Evolutionary conservation across 352 stramenopile genomes (phyloP).

Genomic region (Blastocystis sp.): DNA sequence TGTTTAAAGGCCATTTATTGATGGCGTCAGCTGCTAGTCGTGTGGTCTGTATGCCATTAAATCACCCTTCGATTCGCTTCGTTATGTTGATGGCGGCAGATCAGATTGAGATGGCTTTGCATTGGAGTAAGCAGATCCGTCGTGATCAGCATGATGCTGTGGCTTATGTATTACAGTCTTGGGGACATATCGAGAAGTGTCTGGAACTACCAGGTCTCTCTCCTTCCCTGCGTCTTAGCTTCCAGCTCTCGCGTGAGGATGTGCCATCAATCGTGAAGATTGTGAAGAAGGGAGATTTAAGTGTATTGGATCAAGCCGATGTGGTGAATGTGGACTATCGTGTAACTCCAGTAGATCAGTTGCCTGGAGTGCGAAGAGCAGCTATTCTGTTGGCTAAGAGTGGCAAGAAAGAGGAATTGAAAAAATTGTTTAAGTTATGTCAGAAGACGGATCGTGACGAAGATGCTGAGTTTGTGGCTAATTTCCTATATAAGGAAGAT

Average conservation of each 20-base stretch:
- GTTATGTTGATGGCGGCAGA: constrained; percentile 38
- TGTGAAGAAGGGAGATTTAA: constrained; percentile 65
- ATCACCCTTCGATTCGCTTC: constrained; percentile 59
- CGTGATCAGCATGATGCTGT: constrained; percentile 45
- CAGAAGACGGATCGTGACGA: constrained; percentile 12
- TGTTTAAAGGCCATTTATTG: constrained; percentile 49
- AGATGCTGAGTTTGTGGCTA: constrained; percentile 52
- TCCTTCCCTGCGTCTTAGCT: constrained; percentile 60
- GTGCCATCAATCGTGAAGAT: constrained; percentile 51
- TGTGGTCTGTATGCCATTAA: constrained; percentile 5
- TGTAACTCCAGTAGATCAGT: constrained; percentile 56
- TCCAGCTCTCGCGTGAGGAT: constrained; percentile 50
- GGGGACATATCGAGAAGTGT: constrained; percentile 62
- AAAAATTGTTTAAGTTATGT: constrained; percentile 60
- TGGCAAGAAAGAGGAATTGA: constrained; percentile 65
- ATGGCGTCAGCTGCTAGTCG: background rate
- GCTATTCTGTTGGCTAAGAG: constrained; percentile 52
- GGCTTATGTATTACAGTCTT: constrained; percentile 57
- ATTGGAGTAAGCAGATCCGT: constrained; percentile 6
- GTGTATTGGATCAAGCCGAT: constrained; percentile 46
- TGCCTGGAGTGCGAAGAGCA: constrained; percentile 27
- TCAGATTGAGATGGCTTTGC: constrained; percentile 32
- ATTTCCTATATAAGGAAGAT: constrained; percentile 53
- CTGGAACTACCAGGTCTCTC: constrained; percentile 44
- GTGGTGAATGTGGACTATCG: constrained; percentile 39